Percentiles rank a stretch among this genome's conserved stretches.
Evolutionary conservation across 2,329 filamentous ascomycete species (phyloP).

Genomic region (Fusarium anguioides): DNA sequence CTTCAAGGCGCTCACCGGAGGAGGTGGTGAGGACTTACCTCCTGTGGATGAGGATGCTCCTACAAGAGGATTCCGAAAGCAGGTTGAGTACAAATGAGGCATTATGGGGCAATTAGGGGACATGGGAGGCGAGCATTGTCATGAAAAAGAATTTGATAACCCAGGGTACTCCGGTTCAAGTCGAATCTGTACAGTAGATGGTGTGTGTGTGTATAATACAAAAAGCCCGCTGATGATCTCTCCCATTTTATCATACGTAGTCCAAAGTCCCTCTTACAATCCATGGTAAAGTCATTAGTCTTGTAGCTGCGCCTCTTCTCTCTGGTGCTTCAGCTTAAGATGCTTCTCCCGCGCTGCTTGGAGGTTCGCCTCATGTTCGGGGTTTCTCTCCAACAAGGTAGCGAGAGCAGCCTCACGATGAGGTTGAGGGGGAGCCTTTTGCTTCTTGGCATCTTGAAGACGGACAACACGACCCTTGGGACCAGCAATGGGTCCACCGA

Average conservation of each 20-base stretch:
- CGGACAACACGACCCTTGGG: constrained; percentile 88
- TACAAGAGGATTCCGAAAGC: constrained; percentile 65
- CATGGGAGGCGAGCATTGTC: constrained; percentile 1
- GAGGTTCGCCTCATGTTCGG: constrained; percentile 58
- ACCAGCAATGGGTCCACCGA: constrained; percentile 87
- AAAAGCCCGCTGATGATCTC: constrained; percentile 48
- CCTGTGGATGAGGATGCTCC: constrained; percentile 49
- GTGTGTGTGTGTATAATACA: constrained; percentile 54
- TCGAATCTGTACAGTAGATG: constrained; percentile 48
- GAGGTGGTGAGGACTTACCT: constrained; percentile 54
- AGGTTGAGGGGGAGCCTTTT: constrained; percentile 66
- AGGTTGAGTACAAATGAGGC: constrained; percentile 49
- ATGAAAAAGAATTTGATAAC: constrained; percentile 36
- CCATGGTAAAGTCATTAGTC: constrained; percentile 32
- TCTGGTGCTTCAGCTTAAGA: constrained; percentile 64
- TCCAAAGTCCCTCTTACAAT: constrained; percentile 46
- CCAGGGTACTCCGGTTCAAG: constrained; percentile 42
- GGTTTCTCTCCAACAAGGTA: constrained; percentile 59
- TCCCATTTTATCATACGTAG: constrained; percentile 40
- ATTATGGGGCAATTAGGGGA: not conserved
- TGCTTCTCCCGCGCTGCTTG: constrained; percentile 62
- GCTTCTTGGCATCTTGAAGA: constrained; percentile 92
- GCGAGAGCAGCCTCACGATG: constrained; percentile 60
- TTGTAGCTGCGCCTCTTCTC: constrained; percentile 46
- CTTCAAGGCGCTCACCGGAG: constrained; percentile 66